Percentiles rank a stretch among this genome's conserved stretches.
Evolutionary conservation across 164 flowering plant species (phyloP).

Genomic region (Taxillus chinensis): DNA sequence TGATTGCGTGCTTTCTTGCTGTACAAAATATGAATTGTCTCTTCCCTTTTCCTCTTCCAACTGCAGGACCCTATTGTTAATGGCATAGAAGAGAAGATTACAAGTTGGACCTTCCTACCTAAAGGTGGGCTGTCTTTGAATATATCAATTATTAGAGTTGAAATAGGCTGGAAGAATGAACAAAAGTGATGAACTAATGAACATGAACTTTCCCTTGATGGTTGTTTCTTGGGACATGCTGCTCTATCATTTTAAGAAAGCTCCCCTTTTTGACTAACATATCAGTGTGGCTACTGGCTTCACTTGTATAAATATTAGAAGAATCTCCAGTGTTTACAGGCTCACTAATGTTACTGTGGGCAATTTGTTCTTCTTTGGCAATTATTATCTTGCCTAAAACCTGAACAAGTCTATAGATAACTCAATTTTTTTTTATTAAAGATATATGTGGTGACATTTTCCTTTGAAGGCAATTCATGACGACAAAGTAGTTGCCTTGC

Average conservation of each 20-base stretch:
- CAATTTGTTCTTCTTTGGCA: too few relatives aligned
- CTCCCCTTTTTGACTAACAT: background rate
- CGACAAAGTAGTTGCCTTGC: too few relatives aligned
- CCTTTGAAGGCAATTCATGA: too few relatives aligned
- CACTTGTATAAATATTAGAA: background rate
- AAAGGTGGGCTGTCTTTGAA: constrained; percentile 42
- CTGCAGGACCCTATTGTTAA: constrained; percentile 72
- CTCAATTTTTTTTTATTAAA: too few relatives aligned
- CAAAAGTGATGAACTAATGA: too few relatives aligned
- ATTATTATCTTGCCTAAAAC: too few relatives aligned
- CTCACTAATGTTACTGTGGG: too few relatives aligned
- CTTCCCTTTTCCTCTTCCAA: background rate
- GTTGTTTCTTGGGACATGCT: background rate
- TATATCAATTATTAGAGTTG: background rate
- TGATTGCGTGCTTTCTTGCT: background rate
- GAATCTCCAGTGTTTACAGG: background rate
- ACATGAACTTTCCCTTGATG: too few relatives aligned
- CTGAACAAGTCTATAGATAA: too few relatives aligned
- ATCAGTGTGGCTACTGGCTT: background rate
- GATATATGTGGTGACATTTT: too few relatives aligned
- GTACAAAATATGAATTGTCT: background rate
- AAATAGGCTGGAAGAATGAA: too few relatives aligned
- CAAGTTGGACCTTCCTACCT: constrained; percentile 94
- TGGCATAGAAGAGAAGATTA: constrained; percentile 81
- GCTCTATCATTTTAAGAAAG: background rate